These are phyloP conservation scores for Flaveria bidentis DNA, from an alignment of 129 eudicot genomes.

Conservation along the genomic window DNA sequence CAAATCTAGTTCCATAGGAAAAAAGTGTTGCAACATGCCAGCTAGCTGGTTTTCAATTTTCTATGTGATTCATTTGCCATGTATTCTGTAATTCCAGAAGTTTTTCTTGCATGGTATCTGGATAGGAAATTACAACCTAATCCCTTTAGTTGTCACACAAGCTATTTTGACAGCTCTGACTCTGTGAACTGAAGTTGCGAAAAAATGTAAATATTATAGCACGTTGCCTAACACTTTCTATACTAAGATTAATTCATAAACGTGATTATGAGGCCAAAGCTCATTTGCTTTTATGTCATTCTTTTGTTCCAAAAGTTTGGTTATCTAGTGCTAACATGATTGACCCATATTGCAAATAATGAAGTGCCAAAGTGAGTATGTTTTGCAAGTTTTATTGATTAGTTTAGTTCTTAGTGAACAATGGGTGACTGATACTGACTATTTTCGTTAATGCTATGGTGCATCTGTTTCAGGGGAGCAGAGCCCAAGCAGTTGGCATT, in stretches of 20 bases:
- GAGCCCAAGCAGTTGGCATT: conserved; percentile 95
- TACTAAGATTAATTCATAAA: background rate
- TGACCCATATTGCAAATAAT: background rate
- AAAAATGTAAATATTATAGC: background rate
- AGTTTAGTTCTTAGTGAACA: background rate
- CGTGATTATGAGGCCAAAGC: background rate
- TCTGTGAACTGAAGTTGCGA: background rate
- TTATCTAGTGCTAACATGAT: background rate
- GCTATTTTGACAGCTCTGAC: background rate
- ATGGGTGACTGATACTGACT: conserved; percentile 4
- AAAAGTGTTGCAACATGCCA: too few species aligned
- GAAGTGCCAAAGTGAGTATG: background rate
- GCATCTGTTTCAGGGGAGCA: conserved; percentile 61
- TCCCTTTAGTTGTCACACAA: background rate
- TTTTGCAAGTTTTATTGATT: background rate
- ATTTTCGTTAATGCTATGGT: background rate
- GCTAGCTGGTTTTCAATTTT: too few species aligned
- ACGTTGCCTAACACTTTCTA: background rate
- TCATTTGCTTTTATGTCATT: background rate
- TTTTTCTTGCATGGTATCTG: background rate
- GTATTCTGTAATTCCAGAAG: background rate
- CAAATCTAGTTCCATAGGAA: too few species aligned
- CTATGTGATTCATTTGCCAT: background rate
- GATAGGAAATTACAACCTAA: background rate
- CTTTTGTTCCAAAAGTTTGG: too few species aligned